phyloP scores from a whole-genome alignment of 805 yeast species.

The Sporopachydermia quercuum region DNA sequence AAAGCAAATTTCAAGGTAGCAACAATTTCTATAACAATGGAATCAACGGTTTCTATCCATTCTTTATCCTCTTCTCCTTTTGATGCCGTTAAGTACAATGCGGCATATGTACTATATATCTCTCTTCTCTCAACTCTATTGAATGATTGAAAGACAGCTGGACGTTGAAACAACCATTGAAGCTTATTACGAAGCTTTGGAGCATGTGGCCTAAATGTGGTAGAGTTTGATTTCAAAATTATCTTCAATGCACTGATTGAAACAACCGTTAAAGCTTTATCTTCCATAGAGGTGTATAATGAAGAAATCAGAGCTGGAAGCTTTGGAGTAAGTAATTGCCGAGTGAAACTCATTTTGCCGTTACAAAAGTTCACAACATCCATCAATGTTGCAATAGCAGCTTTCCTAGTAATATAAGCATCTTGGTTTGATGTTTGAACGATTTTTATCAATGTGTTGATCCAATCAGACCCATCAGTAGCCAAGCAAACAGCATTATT shows the following conservation, averaged over 20 bases:
- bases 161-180: constrained; percentile 22
- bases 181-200: constrained; percentile 37
- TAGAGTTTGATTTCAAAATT: constrained; percentile 43
- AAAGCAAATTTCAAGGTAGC: not conserved
- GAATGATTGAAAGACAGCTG: constrained; percentile 25
- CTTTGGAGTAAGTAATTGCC: constrained; percentile 75
- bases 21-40: constrained; percentile 15
- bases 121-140: constrained; percentile 21
- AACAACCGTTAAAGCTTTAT: constrained; percentile 21
- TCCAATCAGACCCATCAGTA: constrained; percentile 24
- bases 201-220: constrained; percentile 71
- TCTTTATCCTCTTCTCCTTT: constrained; percentile 33
- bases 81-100: constrained; percentile 38
- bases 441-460: constrained; percentile 21
- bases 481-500: constrained; percentile 17
- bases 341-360: constrained; percentile 70
- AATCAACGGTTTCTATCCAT: constrained; percentile 33
- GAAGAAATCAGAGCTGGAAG: constrained; percentile 44
- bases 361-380: constrained; percentile 20
- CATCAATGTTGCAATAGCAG: constrained; percentile 14
- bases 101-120: constrained; percentile 36
- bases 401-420: constrained; percentile 15
- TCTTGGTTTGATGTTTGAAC: constrained; percentile 20
- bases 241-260: constrained; percentile 26
- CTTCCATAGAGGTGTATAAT: constrained; percentile 30